Conservation (phyloP, 768 basidiomycete species). For the Suillus discolor region DNA sequence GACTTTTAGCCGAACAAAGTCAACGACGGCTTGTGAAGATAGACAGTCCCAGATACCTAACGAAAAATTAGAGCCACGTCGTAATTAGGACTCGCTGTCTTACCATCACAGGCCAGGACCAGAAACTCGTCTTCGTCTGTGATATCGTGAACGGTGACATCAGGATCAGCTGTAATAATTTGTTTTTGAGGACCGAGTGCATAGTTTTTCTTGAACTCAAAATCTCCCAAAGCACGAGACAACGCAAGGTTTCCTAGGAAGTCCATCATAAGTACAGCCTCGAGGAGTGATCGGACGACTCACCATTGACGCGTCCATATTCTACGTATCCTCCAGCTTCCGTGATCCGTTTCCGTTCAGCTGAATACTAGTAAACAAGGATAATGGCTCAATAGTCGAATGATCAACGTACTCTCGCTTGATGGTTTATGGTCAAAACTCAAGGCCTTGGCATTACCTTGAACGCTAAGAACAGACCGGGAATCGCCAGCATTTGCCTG, state of each 20-base stretch:
- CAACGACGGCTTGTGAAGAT: constrained; percentile 88
- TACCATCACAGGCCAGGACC: constrained; percentile 97
- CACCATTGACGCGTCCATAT: constrained; percentile 96
- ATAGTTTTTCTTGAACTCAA: constrained; percentile 97
- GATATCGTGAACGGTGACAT: constrained; percentile 79
- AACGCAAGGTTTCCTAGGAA: constrained; percentile 88
- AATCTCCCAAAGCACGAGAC: constrained; percentile 94
- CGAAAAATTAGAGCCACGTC: constrained; percentile 10
- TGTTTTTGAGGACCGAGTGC: constrained; percentile 82
- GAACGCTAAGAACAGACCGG: constrained; percentile 81
- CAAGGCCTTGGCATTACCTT: constrained; percentile 84
- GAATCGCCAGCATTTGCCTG: constrained; percentile 99
- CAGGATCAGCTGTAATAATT: constrained; percentile 94
- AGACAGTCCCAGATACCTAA: constrained; percentile 99
- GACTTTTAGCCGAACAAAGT: constrained; percentile 82
- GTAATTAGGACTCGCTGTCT: constrained; percentile 21
- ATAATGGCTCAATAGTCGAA: constrained; percentile 2
- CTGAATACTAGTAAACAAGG: constrained; percentile 39
- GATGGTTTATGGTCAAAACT: constrained; percentile 97
- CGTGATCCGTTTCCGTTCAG: constrained; percentile 82
- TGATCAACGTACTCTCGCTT: constrained; percentile 63
- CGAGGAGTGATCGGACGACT: constrained; percentile 16
- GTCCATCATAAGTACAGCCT: not conserved
- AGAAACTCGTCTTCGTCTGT: constrained; percentile 94
- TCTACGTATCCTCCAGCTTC: constrained; percentile 96